These are phyloP conservation scores for Podospora tetraspora DNA, from an alignment of 495 filamentous ascomycete genomes.

Conservation along the genomic window DNA sequence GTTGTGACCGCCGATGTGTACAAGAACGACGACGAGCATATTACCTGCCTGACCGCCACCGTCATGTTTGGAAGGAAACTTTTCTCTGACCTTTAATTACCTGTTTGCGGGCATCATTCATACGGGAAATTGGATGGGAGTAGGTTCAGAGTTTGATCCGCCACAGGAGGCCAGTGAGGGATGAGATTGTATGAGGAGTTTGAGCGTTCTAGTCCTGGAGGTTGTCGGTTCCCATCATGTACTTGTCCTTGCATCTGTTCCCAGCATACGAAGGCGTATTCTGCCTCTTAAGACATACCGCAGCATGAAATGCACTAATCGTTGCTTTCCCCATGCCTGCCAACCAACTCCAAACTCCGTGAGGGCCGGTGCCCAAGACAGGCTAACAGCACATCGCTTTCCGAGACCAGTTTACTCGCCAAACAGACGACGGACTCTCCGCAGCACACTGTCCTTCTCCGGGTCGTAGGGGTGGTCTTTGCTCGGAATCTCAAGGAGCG, in stretches of 20 bases:
- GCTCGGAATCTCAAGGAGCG: constrained; percentile 89
- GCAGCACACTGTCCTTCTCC: constrained; percentile 96
- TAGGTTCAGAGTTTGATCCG: neutral
- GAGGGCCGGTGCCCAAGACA: neutral
- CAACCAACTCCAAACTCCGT: neutral
- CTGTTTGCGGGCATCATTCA: neutral
- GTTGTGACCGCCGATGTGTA: constrained; percentile 80
- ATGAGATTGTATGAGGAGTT: neutral
- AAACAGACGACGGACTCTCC: constrained; percentile 84
- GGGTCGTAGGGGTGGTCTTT: constrained; percentile 99
- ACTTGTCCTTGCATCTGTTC: constrained; percentile 6
- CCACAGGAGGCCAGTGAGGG: neutral
- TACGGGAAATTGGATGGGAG: neutral
- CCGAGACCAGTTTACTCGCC: constrained; percentile 60
- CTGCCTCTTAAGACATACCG: neutral
- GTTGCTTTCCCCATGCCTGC: neutral
- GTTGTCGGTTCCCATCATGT: constrained; percentile 6
- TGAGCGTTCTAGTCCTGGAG: constrained; percentile 3
- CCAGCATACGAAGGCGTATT: constrained; percentile 16
- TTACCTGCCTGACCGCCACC: constrained; percentile 76
- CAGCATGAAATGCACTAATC: neutral
- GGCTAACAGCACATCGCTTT: neutral
- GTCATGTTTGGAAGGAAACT: constrained; percentile 49
- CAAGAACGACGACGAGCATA: constrained; percentile 57
- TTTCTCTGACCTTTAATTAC: constrained; percentile 23